These are phyloP conservation scores for Daedaleopsis nitida DNA, from an alignment of 768 basidiomycete genomes.

Conservation along the genomic window DNA sequence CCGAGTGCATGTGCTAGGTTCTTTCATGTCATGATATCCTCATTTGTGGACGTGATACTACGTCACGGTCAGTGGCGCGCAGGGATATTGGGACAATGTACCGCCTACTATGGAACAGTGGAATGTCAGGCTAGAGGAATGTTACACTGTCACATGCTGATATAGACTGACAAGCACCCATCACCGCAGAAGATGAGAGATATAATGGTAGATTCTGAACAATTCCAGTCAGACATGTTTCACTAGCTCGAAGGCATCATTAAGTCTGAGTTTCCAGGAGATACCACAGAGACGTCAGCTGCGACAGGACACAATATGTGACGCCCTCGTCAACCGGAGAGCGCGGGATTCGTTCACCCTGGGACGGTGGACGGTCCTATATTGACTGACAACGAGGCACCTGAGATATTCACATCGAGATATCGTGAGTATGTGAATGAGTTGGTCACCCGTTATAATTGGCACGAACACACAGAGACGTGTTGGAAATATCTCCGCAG, in stretches of 20 bases:
- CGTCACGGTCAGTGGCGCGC: not conserved
- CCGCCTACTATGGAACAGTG: constrained; percentile 27
- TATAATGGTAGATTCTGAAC: constrained; percentile 2
- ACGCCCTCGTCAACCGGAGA: not conserved
- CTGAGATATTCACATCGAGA: constrained; percentile 2
- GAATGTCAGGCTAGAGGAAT: constrained; percentile 33
- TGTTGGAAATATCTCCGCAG: too few species aligned
- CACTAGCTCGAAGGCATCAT: not conserved
- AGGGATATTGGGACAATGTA: constrained; percentile 21
- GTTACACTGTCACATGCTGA: constrained; percentile 36
- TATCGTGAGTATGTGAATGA: constrained; percentile 35
- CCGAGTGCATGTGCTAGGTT: not conserved
- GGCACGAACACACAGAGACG: too few species aligned
- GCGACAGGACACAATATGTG: not conserved
- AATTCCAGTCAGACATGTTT: not conserved
- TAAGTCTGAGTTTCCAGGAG: not conserved
- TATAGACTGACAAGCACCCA: constrained; percentile 30
- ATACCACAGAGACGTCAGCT: too few species aligned
- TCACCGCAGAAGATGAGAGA: constrained; percentile 25
- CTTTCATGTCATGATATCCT: not conserved
- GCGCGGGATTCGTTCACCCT: not conserved
- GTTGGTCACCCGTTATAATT: constrained; percentile 38
- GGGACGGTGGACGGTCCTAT: not conserved
- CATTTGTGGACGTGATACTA: not conserved
- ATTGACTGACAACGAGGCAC: too few species aligned